Evolutionary conservation across 2,329 filamentous ascomycete genomes (phyloP).

Genomic region (Claviceps maximensis): DNA sequence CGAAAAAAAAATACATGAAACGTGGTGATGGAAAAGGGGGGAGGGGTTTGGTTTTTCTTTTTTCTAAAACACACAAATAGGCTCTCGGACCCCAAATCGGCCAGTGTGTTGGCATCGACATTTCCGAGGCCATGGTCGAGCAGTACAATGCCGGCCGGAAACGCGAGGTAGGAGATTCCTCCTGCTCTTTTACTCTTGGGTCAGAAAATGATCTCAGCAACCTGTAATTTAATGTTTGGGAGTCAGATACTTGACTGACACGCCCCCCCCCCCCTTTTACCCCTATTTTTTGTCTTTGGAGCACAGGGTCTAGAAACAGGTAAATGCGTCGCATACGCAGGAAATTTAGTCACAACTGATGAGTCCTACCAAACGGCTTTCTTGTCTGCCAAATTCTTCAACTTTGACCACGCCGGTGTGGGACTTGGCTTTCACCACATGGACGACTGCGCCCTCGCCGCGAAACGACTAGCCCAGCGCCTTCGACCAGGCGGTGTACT

Average conservation of each 20-base stretch:
- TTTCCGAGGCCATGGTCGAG: conserved; percentile 57
- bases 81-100: conserved; percentile 21
- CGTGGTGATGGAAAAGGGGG: not conserved
- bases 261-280: too few species aligned
- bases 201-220: too few species aligned
- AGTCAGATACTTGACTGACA: too few species aligned
- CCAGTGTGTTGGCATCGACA: conserved; percentile 53
- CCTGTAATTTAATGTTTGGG: too few species aligned
- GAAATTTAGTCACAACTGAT: conserved; percentile 38
- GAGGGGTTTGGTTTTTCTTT: too few species aligned
- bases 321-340: conserved; percentile 43
- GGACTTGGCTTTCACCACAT: conserved; percentile 57
- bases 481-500: conserved; percentile 53
- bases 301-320: conserved; percentile 31
- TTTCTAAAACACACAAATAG: conserved; percentile 6
- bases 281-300: too few species aligned
- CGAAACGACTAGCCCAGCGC: conserved; percentile 44
- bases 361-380: conserved; percentile 41
- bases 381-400: conserved; percentile 45
- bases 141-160: conserved; percentile 50
- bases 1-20: not conserved
- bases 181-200: not conserved
- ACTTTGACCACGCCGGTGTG: conserved; percentile 55
- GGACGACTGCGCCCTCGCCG: conserved; percentile 46
- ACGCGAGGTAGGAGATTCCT: conserved; percentile 30